Evolutionary conservation across 306 rosid species (phyloP).

Genomic region (Citrullus mucosospermus): DNA sequence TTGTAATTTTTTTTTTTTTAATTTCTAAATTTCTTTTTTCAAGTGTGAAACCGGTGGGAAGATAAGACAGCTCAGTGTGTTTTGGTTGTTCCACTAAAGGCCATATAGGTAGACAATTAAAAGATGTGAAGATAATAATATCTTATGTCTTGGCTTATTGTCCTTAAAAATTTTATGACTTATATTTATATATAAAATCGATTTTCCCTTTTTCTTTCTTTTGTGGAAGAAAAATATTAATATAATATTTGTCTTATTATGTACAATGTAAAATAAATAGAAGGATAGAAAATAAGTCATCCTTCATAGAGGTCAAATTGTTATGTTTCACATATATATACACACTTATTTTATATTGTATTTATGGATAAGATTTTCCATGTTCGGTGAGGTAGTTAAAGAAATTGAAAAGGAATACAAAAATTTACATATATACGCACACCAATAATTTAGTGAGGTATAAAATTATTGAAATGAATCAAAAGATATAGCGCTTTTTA

Average conservation of each 20-base stretch:
- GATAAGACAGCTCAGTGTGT: background rate
- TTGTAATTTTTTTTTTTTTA: background rate
- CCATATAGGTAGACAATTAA: background rate
- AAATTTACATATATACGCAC: too few species aligned
- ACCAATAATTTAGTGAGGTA: background rate
- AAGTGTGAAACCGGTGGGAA: background rate
- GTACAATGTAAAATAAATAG: too few species aligned
- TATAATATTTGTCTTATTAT: too few species aligned
- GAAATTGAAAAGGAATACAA: background rate
- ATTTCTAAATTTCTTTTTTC: background rate
- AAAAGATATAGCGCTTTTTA: too few species aligned
- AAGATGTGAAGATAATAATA: background rate
- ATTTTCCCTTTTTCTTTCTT: too few species aligned
- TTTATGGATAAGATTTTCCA: background rate
- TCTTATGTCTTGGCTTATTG: background rate
- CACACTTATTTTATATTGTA: background rate
- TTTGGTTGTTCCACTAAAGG: background rate
- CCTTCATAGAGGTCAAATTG: too few species aligned
- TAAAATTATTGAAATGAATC: background rate
- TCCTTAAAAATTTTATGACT: background rate
- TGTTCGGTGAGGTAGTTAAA: background rate
- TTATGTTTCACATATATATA: too few species aligned
- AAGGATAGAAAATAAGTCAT: too few species aligned
- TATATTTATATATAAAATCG: too few species aligned
- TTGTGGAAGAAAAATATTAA: too few species aligned